Percentiles rank a stretch among this genome's conserved stretches.
Conservation (phyloP, 768 basidiomycete genomes). For the Lanmaoa rubissima region DNA sequence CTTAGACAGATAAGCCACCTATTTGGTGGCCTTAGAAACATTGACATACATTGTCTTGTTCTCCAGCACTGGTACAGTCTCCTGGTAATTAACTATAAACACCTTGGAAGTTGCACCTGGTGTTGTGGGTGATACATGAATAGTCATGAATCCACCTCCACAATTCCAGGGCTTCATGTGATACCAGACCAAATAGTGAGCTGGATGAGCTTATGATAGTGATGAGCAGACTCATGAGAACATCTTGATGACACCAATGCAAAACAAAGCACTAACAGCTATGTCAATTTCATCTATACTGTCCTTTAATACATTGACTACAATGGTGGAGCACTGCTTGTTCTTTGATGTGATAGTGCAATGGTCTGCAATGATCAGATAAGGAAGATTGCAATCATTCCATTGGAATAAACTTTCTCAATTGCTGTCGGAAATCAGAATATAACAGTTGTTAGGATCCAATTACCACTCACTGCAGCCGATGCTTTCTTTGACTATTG, state of each 20-base stretch:
- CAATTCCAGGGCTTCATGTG: constrained; percentile 65
- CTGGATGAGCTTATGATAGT: background rate
- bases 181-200: constrained; percentile 1
- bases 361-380: constrained; percentile 57
- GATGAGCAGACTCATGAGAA: constrained; percentile 61
- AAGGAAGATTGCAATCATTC: no score
- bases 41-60: constrained; percentile 75
- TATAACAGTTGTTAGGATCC: no score
- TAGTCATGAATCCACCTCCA: constrained; percentile 85
- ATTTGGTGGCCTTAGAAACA: constrained; percentile 50
- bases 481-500: no score
- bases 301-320: constrained; percentile 68
- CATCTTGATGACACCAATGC: constrained; percentile 83
- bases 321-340: constrained; percentile 79
- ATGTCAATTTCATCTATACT: constrained; percentile 94
- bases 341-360: constrained; percentile 94
- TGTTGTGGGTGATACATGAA: constrained; percentile 63
- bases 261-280: constrained; percentile 74
- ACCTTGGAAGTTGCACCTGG: constrained; percentile 51
- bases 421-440: no score
- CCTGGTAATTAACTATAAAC: constrained; percentile 82
- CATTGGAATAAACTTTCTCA: no score
- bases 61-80: constrained; percentile 73
- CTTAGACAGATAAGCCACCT: constrained; percentile 87
- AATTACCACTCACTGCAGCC: no score